phyloP scores from a whole-genome alignment of 768 basidiomycete genomes.

The Phylloporus scabripes region DNA sequence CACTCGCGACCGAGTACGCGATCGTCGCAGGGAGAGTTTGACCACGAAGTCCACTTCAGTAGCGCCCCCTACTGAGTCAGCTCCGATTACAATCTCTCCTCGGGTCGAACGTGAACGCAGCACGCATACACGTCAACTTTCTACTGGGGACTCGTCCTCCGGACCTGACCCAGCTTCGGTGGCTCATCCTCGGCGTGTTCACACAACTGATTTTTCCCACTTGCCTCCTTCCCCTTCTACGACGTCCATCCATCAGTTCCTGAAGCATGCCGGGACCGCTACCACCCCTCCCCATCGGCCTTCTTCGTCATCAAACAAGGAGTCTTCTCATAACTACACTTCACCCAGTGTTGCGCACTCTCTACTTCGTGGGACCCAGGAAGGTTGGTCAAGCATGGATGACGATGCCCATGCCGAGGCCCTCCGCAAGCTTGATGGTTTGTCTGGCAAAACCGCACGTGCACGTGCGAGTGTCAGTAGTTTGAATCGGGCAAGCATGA shows the following conservation, averaged over 20 bases:
- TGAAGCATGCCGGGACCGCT: constrained; percentile 48
- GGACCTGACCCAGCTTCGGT: constrained; percentile 44
- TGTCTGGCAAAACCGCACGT: constrained; percentile 70
- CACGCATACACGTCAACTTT: constrained; percentile 60
- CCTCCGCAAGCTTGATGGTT: constrained; percentile 86
- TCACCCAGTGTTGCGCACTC: constrained; percentile 75
- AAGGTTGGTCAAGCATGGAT: constrained; percentile 84
- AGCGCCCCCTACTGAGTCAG: constrained; percentile 12
- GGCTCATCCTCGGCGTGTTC: constrained; percentile 51
- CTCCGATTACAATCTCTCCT: constrained; percentile 20
- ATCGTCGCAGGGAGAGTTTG: constrained; percentile 50
- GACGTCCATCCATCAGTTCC: constrained; percentile 81
- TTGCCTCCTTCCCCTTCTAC: constrained; percentile 88
- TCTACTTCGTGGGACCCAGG: constrained; percentile 78
- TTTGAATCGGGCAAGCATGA: constrained; percentile 58
- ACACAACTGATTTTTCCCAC: constrained; percentile 78
- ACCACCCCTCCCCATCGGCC: constrained; percentile 32
- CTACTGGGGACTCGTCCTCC: constrained; percentile 62
- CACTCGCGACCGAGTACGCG: constrained; percentile 43
- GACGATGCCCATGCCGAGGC: constrained; percentile 89
- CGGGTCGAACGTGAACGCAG: constrained; percentile 29
- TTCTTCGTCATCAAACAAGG: constrained; percentile 36
- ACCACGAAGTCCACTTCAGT: constrained; percentile 23
- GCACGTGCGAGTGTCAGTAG: constrained; percentile 74
- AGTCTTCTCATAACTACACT: constrained; percentile 38